Conservation (phyloP, 1,284 basidiomycete species). For the Heterobasidion parviporum region DNA sequence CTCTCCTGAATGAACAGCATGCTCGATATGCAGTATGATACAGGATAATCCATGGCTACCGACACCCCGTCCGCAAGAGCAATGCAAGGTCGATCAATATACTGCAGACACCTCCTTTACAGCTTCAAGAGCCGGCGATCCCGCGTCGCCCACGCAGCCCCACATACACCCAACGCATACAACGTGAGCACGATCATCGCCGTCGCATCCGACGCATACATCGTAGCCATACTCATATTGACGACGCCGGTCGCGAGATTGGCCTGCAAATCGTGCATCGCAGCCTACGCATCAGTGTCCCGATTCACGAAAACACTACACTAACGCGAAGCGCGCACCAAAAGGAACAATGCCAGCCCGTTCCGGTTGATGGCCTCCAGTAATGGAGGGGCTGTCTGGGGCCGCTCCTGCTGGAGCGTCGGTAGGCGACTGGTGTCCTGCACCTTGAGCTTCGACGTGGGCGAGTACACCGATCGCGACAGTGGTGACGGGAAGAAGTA, state of each 20-base stretch:
- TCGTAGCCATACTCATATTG: constrained; percentile 77
- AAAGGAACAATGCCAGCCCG: constrained; percentile 72
- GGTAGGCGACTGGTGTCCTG: constrained; percentile 10
- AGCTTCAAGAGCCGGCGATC: constrained; percentile 23
- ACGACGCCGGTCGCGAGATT: constrained; percentile 84
- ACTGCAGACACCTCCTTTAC: constrained; percentile 3
- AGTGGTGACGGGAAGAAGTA: constrained; percentile 48
- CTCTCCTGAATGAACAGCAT: no score
- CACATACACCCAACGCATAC: constrained; percentile 59
- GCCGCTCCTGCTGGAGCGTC: constrained; percentile 3
- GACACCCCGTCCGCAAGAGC: no score
- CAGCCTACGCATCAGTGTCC: neutral
- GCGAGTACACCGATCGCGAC: constrained; percentile 25
- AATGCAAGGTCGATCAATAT: no score
- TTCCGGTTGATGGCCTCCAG: constrained; percentile 82
- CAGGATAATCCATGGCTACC: no score
- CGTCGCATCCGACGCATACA: constrained; percentile 56
- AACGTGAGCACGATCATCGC: constrained; percentile 59
- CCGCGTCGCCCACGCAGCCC: constrained; percentile 49
- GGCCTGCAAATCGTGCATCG: constrained; percentile 39
- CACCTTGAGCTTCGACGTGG: constrained; percentile 31
- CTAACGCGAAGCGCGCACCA: constrained; percentile 41
- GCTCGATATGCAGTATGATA: no score
- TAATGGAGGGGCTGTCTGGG: constrained; percentile 42
- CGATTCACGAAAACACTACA: neutral